Base-by-base conservation (phyloP, 192 early-diverging fungal species). In the Podila clonocystis region DNA sequence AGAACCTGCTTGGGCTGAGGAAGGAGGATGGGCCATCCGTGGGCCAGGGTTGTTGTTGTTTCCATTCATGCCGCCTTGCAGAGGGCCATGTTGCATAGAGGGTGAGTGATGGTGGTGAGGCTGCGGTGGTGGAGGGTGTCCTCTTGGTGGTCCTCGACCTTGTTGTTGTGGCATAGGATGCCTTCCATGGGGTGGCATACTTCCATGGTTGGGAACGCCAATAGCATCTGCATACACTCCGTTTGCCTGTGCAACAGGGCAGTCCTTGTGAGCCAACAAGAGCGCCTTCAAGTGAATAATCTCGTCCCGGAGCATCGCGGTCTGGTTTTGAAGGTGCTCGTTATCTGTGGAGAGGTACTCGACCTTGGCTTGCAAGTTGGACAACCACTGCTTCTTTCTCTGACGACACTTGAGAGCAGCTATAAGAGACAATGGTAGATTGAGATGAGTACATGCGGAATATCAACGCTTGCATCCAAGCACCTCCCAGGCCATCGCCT, bases 371-470 rank as follows among this genome's bases (percentile, higher is more conserved):
- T 97, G 93, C 49, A 97, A 87, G 65, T 92, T 89, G 65, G 89
- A 85, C 50, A 97, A 85, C 95, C 95, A 96, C 76, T 94, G 88
- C 80, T 97, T 97, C 80, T 97, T 97, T 62, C 95, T 91, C 74
- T 95, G 95, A 28, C 96, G 89, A 76, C 96, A 97, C 83, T 97
- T 96, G 7, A 94, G 87, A 0, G 96, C 96, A 29, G 96, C 96
- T 85, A 50, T 30, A 22, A 30, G 30, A 11, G 22, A 34, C 34
- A 9, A 36, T 36, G 9, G 34, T 36, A 36, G 34, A 33, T 33
- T 33, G 8, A 36, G 34, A 9, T 36, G 34, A 36, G 34, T 36
- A 9, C 9, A 36, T 0, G 8, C 34, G 34, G 34, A 36, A 36
- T 36, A 36, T 36, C 34, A 36, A 45, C 41, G 17, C 13, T 0